phyloP scores from a whole-genome alignment of 2,329 filamentous ascomycete species.

The Rugonectria rugulosa region DNA sequence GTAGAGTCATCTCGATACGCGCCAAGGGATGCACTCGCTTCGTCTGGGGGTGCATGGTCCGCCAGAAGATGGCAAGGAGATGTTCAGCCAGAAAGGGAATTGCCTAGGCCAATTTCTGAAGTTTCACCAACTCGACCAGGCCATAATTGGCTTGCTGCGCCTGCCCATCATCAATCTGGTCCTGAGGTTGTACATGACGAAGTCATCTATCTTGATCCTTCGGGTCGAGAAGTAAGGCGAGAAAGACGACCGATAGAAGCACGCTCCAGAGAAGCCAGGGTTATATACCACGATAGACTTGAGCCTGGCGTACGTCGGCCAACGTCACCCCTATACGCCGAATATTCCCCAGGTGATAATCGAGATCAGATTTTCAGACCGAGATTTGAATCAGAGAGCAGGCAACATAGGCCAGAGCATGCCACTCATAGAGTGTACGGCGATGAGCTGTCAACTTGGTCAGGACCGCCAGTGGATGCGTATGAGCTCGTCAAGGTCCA shows the following conservation, averaged over 20 bases:
- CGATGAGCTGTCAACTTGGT: constrained; percentile 14
- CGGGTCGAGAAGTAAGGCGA: constrained; percentile 35
- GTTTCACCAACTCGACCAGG: neutral
- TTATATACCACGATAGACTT: constrained; percentile 13
- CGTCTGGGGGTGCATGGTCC: neutral
- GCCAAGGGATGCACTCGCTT: neutral
- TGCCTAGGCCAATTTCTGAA: neutral
- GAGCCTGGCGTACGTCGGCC: constrained; percentile 7
- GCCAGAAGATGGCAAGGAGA: neutral
- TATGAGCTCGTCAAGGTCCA: constrained; percentile 57
- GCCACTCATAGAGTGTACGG: constrained; percentile 18
- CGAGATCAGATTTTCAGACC: constrained; percentile 16
- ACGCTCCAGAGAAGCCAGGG: constrained; percentile 18
- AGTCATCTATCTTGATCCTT: constrained; percentile 36
- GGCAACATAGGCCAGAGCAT: constrained; percentile 16
- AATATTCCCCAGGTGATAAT: constrained; percentile 16
- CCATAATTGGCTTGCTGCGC: constrained; percentile 3
- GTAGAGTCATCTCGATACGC: constrained; percentile 25
- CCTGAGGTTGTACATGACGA: constrained; percentile 28
- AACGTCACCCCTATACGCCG: constrained; percentile 19
- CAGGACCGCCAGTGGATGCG: constrained; percentile 36
- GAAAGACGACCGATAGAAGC: constrained; percentile 28
- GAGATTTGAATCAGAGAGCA: constrained; percentile 17
- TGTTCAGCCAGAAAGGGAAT: neutral
- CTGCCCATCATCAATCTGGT: constrained; percentile 9